These are phyloP conservation scores for Backusella parvicylindrica DNA, from an alignment of 192 early-diverging fungal species.

Conservation along the genomic window DNA sequence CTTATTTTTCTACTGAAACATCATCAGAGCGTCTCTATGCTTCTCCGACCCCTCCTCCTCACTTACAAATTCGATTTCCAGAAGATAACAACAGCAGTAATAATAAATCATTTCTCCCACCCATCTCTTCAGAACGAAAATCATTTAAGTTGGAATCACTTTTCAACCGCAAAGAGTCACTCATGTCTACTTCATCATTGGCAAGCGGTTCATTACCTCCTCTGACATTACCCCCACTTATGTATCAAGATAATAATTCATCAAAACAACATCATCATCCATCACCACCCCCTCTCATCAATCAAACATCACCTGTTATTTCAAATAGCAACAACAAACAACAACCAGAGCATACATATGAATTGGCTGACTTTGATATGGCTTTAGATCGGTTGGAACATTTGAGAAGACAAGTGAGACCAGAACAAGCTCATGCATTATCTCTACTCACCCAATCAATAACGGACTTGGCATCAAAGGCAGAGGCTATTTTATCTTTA, in stretches of 20 bases:
- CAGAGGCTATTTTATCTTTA: constrained; percentile 10
- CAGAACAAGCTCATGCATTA: constrained; percentile 17
- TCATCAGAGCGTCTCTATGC: background rate
- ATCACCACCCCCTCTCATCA: background rate
- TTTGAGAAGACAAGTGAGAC: constrained; percentile 14
- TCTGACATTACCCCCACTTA: constrained; percentile 3
- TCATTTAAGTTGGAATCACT: constrained; percentile 8
- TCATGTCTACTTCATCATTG: background rate
- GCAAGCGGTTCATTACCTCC: background rate
- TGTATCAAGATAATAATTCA: background rate
- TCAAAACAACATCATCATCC: background rate
- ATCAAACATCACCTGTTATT: background rate
- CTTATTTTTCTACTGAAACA: background rate
- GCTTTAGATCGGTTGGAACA: constrained; percentile 1
- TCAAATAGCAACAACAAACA: background rate
- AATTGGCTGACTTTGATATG: constrained; percentile 10
- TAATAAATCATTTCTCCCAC: constrained; percentile 2
- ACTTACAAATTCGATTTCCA: background rate
- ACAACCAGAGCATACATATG: background rate
- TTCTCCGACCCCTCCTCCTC: background rate
- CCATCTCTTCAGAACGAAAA: constrained; percentile 9
- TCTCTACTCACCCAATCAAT: constrained; percentile 10
- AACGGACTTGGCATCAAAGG: background rate
- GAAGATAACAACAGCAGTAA: background rate
- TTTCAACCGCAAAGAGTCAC: background rate